Percentiles rank a stretch among this genome's conserved stretches.
Conservation (phyloP, 805 yeast genomes). For the Spathaspora passalidarum region DNA sequence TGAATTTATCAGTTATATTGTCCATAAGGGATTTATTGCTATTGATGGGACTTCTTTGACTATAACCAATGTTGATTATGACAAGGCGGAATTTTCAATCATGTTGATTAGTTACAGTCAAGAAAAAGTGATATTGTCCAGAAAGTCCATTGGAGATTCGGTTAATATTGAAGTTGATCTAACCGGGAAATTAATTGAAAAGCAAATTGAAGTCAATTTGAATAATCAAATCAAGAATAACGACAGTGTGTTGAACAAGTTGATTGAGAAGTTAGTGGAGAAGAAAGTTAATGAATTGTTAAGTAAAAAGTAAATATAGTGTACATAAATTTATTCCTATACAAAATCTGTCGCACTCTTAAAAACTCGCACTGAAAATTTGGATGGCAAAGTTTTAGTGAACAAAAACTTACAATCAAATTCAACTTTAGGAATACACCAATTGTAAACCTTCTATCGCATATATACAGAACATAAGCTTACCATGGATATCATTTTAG, state of each 20-base stretch:
- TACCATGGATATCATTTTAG: conserved; percentile 85
- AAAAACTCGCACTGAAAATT: conserved; percentile 2
- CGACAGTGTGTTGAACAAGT: conserved; percentile 46
- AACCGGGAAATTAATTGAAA: conserved; percentile 86
- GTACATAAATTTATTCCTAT: not conserved
- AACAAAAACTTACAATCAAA: conserved; percentile 2
- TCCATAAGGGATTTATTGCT: conserved; percentile 91
- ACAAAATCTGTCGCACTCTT: not conserved
- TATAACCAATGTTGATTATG: conserved; percentile 71
- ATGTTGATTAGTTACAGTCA: conserved; percentile 94
- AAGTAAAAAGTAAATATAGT: not conserved
- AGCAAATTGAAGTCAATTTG: conserved; percentile 66
- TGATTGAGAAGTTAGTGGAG: conserved; percentile 39
- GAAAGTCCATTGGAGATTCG: conserved; percentile 54
- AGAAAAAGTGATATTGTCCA: conserved; percentile 69
- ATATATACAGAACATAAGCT: not conserved
- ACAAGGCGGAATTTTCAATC: conserved; percentile 59
- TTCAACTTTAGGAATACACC: not conserved
- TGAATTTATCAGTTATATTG: conserved; percentile 68
- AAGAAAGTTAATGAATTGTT: conserved; percentile 19
- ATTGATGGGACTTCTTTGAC: conserved; percentile 94
- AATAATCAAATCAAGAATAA: conserved; percentile 50
- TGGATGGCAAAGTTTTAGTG: conserved; percentile 4
- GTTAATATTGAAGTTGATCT: conserved; percentile 95
- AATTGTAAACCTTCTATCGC: too few species aligned